Base-by-base conservation (phyloP, 1,284 basidiomycete genomes). In the Cutaneotrichosporon sp. region DNA sequence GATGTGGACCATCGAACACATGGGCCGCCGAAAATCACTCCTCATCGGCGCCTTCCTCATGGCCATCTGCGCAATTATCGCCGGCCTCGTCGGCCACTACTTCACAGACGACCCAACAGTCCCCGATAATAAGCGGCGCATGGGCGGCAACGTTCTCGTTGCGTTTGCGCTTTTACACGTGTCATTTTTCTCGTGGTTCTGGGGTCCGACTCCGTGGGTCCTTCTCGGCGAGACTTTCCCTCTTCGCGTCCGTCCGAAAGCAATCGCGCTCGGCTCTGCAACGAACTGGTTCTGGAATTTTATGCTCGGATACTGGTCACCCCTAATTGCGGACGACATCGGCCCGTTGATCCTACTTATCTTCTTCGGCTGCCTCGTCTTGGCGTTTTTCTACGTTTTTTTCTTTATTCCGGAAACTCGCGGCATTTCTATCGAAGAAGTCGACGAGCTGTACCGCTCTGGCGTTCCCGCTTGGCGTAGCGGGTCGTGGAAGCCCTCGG, bases 141-240 rank as follows among this genome's bases (percentile, higher is more conserved):
- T 81, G 4, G 78, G 81, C 18, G 83, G 85, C 56, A 81, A 78
- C 55, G 75, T 76, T 61, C 82, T 84, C 59, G 79, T 80, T 0
- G 83, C 86, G 0, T 88, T 88, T 65, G 86, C 86, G 2, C 81
- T 88, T 26, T 70, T 88, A 34, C 86, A 88, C 58, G 83, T 88
- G n/a, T 80, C 84, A 59, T 81, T 80, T 17, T 88, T 81, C 74
- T 80, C 80, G 1, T 78, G 84, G 55, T 85, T 85, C 77, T 88
- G 84, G 84, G 86, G 65, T 20, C 62, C 65, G 18, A 66, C 81
- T 13, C 85, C 84, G 64, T 85, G 80, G 79, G 83, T 83, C 17
- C 78, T 82, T 61, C 76, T 83, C 20, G 80, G 80, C 49, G 83
- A 84, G 72, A 80, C 78, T 35, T 83, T 82, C 76, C 87, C 86